Evolutionary conservation across 306 rosid species (phyloP).

Genomic region (Boehmeria nivea): DNA sequence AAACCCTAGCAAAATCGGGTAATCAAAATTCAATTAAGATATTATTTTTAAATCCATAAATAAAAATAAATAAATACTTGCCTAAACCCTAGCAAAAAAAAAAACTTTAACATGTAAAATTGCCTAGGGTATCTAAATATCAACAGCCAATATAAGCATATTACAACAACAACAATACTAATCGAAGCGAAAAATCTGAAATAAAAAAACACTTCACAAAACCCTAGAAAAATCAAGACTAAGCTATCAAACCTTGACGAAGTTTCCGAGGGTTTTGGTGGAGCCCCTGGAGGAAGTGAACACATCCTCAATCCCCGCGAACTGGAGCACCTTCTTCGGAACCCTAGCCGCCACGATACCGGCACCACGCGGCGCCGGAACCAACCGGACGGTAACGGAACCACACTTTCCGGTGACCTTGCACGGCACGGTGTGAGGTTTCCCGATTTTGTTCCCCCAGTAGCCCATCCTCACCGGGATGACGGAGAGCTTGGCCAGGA

Average conservation of each 20-base stretch:
- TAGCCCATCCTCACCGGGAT: slow-evolving; percentile 66
- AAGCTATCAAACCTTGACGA: slow-evolving; percentile 51
- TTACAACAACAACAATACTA: too few relatives aligned
- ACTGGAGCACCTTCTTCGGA: slow-evolving; percentile 67
- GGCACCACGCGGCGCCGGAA: slow-evolving; percentile 66
- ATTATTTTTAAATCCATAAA: too few relatives aligned
- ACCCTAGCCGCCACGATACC: slow-evolving; percentile 68
- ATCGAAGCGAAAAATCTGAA: background rate
- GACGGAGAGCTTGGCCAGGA: slow-evolving; percentile 60
- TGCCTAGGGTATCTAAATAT: too few relatives aligned
- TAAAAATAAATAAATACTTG: too few relatives aligned
- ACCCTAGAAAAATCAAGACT: background rate
- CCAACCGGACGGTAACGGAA: slow-evolving; percentile 54
- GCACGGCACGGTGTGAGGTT: slow-evolving; percentile 71
- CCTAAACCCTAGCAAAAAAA: too few relatives aligned
- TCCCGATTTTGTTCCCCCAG: slow-evolving; percentile 82
- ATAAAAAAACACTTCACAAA: background rate
- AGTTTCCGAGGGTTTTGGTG: slow-evolving; percentile 74
- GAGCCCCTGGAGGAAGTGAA: slow-evolving; percentile 75
- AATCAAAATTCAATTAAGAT: too few relatives aligned
- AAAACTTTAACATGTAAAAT: too few relatives aligned
- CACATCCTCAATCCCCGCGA: slow-evolving; percentile 65
- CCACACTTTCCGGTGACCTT: slow-evolving; percentile 73
- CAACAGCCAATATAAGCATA: too few relatives aligned
- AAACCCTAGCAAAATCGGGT: too few relatives aligned